These are phyloP conservation scores for Solanum hybrid DNA, from an alignment of 305 asterid species.

Conservation along the genomic window DNA sequence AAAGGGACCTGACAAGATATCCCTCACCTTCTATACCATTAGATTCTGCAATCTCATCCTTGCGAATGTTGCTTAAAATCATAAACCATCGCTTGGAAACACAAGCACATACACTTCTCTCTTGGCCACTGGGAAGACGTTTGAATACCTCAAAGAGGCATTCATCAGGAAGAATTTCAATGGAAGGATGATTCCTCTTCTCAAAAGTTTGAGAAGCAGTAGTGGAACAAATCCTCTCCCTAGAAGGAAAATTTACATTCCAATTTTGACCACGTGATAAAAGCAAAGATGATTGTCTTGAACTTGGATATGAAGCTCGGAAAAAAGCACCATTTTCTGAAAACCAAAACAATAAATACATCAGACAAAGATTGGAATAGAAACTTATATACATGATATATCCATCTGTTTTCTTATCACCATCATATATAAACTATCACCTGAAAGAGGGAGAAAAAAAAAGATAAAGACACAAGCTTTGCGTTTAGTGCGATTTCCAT, in stretches of 20 bases:
- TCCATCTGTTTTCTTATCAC: neutral
- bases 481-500: too few relatives aligned
- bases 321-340: neutral
- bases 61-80: neutral
- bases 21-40: neutral
- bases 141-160: neutral
- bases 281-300: neutral
- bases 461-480: too few relatives aligned
- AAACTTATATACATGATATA: neutral
- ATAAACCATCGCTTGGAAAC: neutral
- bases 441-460: neutral
- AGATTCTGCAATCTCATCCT: neutral
- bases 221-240: neutral
- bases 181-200: neutral
- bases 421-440: neutral
- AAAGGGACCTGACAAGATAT: neutral
- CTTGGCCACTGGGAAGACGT: neutral
- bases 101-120: neutral
- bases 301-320: neutral
- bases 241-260: neutral
- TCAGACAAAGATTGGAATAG: neutral
- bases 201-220: neutral
- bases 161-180: neutral
- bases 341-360: too few relatives aligned
- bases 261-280: neutral